Conservation (phyloP, 1,139 yeast genomes). For the Sugiyamaella castrensis region DNA sequence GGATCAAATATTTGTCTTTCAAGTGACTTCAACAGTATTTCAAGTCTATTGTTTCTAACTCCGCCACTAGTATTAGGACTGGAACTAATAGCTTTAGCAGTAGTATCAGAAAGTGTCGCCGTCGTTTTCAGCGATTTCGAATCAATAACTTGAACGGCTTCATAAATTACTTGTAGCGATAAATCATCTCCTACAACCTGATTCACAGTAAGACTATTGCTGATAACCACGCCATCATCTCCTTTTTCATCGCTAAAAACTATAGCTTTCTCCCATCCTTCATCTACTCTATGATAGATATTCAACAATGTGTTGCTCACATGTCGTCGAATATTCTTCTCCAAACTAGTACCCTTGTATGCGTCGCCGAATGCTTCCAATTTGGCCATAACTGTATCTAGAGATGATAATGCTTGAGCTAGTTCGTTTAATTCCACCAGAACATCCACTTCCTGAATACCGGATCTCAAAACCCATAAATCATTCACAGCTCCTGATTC, state of each 20-base stretch:
- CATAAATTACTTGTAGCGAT: conserved; percentile 20
- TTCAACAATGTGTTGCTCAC: conserved; percentile 14
- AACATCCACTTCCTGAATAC: conserved; percentile 30
- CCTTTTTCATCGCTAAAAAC: conserved; percentile 10
- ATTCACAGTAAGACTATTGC: conserved; percentile 15
- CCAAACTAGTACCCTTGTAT: conserved; percentile 21
- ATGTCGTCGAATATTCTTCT: conserved; percentile 19
- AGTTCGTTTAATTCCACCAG: conserved; percentile 30
- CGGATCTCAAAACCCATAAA: conserved; percentile 33
- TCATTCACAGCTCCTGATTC: conserved; percentile 23
- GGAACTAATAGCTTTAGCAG: background rate
- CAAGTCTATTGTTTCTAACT: conserved; percentile 21
- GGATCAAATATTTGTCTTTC: conserved; percentile 27
- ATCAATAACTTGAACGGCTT: conserved; percentile 24
- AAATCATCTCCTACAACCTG: conserved; percentile 19
- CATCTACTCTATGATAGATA: conserved; percentile 19
- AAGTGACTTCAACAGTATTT: conserved; percentile 22
- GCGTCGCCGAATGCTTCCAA: conserved; percentile 21
- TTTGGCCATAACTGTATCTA: conserved; percentile 25
- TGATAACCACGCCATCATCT: background rate
- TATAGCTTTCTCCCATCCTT: conserved; percentile 26
- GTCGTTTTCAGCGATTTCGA: conserved; percentile 7
- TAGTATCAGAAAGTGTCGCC: no score
- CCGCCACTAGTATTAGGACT: conserved; percentile 4
- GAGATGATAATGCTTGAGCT: conserved; percentile 27